Evolutionary conservation across 2,329 filamentous ascomycete species (phyloP).

Genomic region (Epicoccum nigrum): DNA sequence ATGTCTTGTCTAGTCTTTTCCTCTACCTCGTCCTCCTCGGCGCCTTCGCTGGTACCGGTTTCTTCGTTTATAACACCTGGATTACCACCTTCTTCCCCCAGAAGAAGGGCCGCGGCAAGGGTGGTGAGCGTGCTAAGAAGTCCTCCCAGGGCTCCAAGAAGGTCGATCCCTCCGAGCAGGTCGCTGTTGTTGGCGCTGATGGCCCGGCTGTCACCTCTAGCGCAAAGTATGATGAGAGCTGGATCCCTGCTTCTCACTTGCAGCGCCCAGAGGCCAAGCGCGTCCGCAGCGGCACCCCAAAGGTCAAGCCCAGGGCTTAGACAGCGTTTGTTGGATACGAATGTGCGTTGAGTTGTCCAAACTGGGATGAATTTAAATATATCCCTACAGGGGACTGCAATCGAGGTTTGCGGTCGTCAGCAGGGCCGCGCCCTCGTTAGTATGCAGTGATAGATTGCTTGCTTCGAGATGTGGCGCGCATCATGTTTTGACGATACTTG

Average conservation of each 20-base stretch:
- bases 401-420: neutral
- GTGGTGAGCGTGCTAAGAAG: constrained; percentile 69
- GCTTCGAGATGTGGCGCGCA: neutral
- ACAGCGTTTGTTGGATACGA: neutral
- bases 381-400: neutral
- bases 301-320: constrained; percentile 43
- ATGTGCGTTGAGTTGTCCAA: neutral
- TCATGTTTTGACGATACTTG: constrained; percentile 16
- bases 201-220: constrained; percentile 71
- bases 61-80: constrained; percentile 99
- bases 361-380: neutral
- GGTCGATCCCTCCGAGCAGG: constrained; percentile 64
- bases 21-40: constrained; percentile 89
- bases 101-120: constrained; percentile 65
- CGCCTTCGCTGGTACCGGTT: constrained; percentile 78
- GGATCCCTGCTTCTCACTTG: constrained; percentile 90
- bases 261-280: constrained; percentile 77
- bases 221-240: constrained; percentile 87
- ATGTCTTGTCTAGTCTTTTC: constrained; percentile 74
- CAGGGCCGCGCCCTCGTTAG: neutral
- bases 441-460: neutral
- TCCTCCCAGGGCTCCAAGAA: constrained; percentile 70
- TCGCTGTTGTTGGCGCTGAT: constrained; percentile 71
- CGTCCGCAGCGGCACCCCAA: constrained; percentile 58
- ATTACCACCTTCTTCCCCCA: constrained; percentile 95